Evolutionary conservation across 352 stramenopile species (phyloP).

Genomic region (Phytophthora multivora): DNA sequence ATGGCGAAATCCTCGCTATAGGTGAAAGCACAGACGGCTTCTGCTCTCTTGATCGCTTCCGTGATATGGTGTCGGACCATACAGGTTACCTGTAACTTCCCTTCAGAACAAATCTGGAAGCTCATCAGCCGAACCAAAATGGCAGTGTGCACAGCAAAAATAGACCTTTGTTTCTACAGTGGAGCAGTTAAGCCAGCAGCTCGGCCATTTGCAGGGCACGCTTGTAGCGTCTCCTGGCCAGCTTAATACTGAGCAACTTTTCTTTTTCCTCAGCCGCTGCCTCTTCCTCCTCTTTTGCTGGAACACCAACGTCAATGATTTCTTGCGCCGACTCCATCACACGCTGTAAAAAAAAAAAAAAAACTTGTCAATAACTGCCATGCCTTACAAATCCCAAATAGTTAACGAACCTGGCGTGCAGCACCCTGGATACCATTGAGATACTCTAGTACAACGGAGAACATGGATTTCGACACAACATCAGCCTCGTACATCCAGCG

Average conservation of each 20-base stretch:
- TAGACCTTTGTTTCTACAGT: constrained; percentile 18
- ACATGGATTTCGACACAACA: constrained; percentile 83
- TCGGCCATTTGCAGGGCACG: constrained; percentile 78
- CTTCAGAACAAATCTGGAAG: background rate
- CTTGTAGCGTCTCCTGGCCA: constrained; percentile 78
- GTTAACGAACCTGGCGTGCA: constrained; percentile 51
- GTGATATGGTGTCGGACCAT: constrained; percentile 46
- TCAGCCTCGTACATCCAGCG: constrained; percentile 85
- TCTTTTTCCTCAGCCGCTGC: constrained; percentile 47
- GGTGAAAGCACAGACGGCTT: constrained; percentile 23
- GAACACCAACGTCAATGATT: constrained; percentile 70
- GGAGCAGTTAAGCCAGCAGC: constrained; percentile 50
- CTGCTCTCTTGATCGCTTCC: constrained; percentile 45
- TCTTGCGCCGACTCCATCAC: constrained; percentile 72
- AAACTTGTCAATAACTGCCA: background rate
- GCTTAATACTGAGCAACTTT: constrained; percentile 58
- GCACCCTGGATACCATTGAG: constrained; percentile 70
- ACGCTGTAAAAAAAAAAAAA: constrained; percentile 38
- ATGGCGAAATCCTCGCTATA: constrained; percentile 48
- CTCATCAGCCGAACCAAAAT: background rate
- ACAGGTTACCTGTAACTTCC: constrained; percentile 13
- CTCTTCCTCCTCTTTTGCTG: constrained; percentile 49
- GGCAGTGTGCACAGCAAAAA: constrained; percentile 8
- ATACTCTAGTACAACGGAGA: constrained; percentile 75
- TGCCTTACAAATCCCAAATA: background rate